phyloP scores from a whole-genome alignment of 805 yeast species.

The Candida palmyrensis region DNA sequence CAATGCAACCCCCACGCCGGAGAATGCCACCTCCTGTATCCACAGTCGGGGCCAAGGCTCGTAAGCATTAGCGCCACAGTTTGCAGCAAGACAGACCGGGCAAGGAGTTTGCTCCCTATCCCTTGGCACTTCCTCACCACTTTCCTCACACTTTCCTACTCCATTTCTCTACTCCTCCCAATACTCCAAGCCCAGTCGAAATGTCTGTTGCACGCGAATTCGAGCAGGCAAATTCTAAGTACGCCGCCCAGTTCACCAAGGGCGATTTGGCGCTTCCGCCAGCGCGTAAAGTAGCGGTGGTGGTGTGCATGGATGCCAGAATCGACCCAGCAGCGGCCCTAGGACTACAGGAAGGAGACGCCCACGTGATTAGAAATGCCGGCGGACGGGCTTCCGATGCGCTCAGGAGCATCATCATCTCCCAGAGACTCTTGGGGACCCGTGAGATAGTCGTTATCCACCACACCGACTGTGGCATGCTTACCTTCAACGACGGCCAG shows the following conservation, averaged over 20 bases:
- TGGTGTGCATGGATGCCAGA: slow-evolving; percentile 40
- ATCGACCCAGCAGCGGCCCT: slow-evolving; percentile 32
- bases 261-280: slow-evolving; percentile 36
- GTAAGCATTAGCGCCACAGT: too few species aligned
- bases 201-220: slow-evolving; percentile 20
- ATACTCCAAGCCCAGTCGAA: neutral
- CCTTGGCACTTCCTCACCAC: too few species aligned
- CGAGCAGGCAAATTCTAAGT: slow-evolving; percentile 18
- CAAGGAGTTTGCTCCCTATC: too few species aligned
- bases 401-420: slow-evolving; percentile 32
- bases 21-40: too few species aligned
- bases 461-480: slow-evolving; percentile 43
- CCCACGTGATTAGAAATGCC: slow-evolving; percentile 40
- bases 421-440: slow-evolving; percentile 36
- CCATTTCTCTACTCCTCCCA: too few species aligned
- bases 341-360: slow-evolving; percentile 37
- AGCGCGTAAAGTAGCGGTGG: slow-evolving; percentile 26
- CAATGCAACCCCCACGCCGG: too few species aligned
- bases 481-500: slow-evolving; percentile 30
- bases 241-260: slow-evolving; percentile 18
- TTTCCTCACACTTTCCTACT: too few species aligned
- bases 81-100: too few species aligned
- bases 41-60: too few species aligned
- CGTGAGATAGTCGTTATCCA: slow-evolving; percentile 34
- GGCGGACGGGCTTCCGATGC: slow-evolving; percentile 40